These are phyloP conservation scores for Neonectria punicea DNA, from an alignment of 2,329 filamentous ascomycete species.

Conservation along the genomic window DNA sequence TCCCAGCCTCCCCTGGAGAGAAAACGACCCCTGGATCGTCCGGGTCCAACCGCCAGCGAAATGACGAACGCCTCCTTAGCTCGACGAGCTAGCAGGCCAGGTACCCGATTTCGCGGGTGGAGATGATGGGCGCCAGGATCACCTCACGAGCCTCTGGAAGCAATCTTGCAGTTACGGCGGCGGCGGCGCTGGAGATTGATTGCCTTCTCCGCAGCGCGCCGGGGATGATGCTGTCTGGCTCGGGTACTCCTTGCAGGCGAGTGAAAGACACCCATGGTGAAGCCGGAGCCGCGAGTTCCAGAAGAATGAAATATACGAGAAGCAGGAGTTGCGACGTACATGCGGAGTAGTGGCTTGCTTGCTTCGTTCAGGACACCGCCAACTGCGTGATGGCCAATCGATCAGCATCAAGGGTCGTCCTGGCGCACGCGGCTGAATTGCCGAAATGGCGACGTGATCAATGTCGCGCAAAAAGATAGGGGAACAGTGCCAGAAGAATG, in stretches of 20 bases:
- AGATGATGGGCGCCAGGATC: constrained; percentile 12
- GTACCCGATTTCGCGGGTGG: constrained; percentile 9
- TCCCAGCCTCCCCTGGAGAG: background rate
- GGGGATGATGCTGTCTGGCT: background rate
- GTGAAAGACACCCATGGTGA: background rate
- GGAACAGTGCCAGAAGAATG: background rate
- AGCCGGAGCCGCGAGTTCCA: background rate
- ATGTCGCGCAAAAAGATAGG: background rate
- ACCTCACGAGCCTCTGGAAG: background rate
- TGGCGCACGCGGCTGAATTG: background rate
- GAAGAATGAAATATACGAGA: constrained; percentile 1
- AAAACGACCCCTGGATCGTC: constrained; percentile 11
- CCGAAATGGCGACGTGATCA: background rate
- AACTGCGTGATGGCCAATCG: background rate
- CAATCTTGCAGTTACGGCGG: background rate
- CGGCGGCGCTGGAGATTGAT: background rate
- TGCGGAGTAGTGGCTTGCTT: too few species aligned
- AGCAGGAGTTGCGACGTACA: too few species aligned
- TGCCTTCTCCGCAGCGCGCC: background rate
- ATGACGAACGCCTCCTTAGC: constrained; percentile 7
- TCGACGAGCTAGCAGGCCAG: background rate
- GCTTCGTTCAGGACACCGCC: too few species aligned
- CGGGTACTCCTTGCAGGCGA: background rate
- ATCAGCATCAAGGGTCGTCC: background rate
- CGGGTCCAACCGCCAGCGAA: constrained; percentile 1